A percentile compares a stretch with the other conserved stretches of the same genome.
Evolutionary conservation across 345 rosid genomes (phyloP).

Genomic region (Salix purpurea): DNA sequence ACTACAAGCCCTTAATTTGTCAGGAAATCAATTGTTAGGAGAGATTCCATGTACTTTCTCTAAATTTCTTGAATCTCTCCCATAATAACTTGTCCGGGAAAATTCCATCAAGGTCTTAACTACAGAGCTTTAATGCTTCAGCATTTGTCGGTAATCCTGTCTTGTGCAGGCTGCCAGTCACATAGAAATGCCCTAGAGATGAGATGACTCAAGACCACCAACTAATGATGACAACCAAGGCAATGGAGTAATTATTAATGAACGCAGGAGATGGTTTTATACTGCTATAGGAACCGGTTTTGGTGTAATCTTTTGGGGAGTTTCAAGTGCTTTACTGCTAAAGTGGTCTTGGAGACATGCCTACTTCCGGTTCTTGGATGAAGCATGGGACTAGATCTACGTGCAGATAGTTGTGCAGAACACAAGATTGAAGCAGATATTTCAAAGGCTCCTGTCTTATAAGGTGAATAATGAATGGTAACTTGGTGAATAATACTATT

Average conservation of each 20-base stretch:
- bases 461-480: too few relatives aligned
- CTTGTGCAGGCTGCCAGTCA: neutral
- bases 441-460: too few relatives aligned
- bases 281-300: conserved; percentile 1
- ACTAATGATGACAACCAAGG: neutral
- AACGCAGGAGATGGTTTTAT: conserved; percentile 5
- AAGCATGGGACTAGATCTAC: neutral
- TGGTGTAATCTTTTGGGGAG: neutral
- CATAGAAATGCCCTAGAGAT: neutral
- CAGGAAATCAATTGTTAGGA: neutral
- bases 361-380: too few relatives aligned
- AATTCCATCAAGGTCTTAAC: conserved; percentile 11
- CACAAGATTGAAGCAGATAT: neutral
- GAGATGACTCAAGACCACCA: too few relatives aligned
- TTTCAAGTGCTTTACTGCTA: neutral
- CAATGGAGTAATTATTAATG: neutral
- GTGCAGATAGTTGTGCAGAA: too few relatives aligned
- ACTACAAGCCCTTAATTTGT: neutral
- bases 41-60: neutral
- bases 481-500: too few relatives aligned
- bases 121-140: neutral
- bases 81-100: neutral
- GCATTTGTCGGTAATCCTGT: neutral
- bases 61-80: conserved; percentile 1
- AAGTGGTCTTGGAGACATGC: neutral